A percentile compares a stretch with the other conserved stretches of the same genome.
phyloP scores from a whole-genome alignment of 345 rosid species.

The Populus deltoides region DNA sequence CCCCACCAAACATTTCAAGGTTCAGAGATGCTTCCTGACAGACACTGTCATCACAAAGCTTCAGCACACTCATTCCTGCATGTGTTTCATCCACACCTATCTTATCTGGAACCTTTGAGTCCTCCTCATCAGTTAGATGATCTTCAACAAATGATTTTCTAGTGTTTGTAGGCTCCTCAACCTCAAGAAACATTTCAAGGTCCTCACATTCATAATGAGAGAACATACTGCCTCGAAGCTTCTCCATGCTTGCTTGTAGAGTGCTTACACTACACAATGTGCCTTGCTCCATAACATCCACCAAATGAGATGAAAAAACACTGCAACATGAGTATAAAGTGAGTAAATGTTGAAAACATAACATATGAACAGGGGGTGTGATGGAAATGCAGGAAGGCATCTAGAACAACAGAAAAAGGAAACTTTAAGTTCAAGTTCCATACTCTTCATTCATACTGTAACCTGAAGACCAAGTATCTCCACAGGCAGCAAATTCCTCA shows the following conservation, averaged over 20 bases:
- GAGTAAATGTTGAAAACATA: background rate
- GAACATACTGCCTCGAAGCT: slow-evolving; percentile 20
- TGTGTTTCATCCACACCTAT: slow-evolving; percentile 1
- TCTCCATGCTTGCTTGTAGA: slow-evolving; percentile 26
- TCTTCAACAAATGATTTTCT: slow-evolving; percentile 21
- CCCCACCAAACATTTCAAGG: background rate
- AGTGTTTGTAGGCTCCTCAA: slow-evolving; percentile 23
- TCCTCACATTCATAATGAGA: slow-evolving; percentile 17
- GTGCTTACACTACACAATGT: slow-evolving; percentile 9
- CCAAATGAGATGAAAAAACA: slow-evolving; percentile 14
- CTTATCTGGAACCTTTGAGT: slow-evolving; percentile 11
- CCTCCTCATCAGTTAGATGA: slow-evolving; percentile 23
- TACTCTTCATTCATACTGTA: slow-evolving; percentile 36
- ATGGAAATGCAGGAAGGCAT: background rate
- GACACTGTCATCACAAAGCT: slow-evolving; percentile 2
- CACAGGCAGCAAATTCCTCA: slow-evolving; percentile 22
- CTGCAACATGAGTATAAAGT: slow-evolving; percentile 20
- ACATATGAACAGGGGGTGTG: background rate
- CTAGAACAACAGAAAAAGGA: background rate
- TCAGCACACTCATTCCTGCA: slow-evolving; percentile 17
- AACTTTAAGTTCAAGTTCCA: slow-evolving; percentile 12
- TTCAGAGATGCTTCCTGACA: slow-evolving; percentile 12
- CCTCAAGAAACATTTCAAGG: slow-evolving; percentile 14
- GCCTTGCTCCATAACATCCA: slow-evolving; percentile 35
- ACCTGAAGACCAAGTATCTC: slow-evolving; percentile 23